A percentile compares a stretch with the other conserved stretches of the same genome.
These are phyloP conservation scores for Magnolia changhungtana DNA, from an alignment of 164 flowering plant species.

Conservation along the genomic window DNA sequence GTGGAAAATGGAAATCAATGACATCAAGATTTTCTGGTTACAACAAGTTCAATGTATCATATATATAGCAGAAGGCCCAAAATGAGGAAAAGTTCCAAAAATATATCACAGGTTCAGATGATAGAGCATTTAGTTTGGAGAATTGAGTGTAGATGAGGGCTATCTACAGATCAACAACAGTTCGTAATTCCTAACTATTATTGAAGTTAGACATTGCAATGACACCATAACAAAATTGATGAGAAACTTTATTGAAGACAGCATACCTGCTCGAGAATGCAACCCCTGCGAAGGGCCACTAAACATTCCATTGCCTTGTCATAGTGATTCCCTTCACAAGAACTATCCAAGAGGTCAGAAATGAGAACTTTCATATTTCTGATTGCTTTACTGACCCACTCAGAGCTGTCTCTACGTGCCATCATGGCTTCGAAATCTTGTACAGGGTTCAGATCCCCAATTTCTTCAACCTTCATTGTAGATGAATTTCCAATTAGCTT, in stretches of 20 bases:
- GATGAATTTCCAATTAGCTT: conserved; percentile 25
- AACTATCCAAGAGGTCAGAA: conserved; percentile 52
- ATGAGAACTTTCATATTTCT: conserved; percentile 56
- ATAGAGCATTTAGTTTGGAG: too few relatives aligned
- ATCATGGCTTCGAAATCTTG: conserved; percentile 93
- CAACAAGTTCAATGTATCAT: too few relatives aligned
- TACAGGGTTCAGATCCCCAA: conserved; percentile 60
- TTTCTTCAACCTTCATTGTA: conserved; percentile 35
- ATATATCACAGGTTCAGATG: too few relatives aligned
- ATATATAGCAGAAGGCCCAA: too few relatives aligned
- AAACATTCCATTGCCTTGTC: conserved; percentile 62
- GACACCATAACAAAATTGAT: not conserved
- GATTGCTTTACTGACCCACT: conserved; percentile 75
- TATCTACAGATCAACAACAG: too few relatives aligned
- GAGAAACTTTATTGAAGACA: not conserved
- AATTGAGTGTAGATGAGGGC: too few relatives aligned
- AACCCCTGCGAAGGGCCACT: conserved; percentile 76
- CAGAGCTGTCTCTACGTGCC: conserved; percentile 67
- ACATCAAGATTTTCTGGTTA: too few relatives aligned
- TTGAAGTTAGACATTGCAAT: not conserved
- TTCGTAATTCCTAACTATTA: too few relatives aligned
- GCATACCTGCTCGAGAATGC: conserved; percentile 80
- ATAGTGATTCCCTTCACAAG: conserved; percentile 51
- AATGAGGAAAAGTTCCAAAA: too few relatives aligned
- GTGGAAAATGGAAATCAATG: too few relatives aligned